Base-by-base conservation (phyloP, 768 basidiomycete genomes). In the Boletus barrowsii region DNA sequence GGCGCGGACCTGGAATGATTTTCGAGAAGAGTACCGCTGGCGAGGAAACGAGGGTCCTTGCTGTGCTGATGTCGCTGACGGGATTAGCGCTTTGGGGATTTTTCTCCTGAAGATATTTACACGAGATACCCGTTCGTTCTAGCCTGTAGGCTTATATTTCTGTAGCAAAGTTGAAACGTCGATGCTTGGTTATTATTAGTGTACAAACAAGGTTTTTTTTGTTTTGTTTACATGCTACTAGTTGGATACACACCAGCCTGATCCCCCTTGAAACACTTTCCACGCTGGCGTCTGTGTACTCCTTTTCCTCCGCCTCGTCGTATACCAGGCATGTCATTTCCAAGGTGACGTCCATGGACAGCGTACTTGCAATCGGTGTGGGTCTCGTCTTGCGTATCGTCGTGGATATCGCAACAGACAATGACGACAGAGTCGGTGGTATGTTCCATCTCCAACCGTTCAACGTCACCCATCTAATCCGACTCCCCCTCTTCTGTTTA, bases 331-430 rank as follows among this genome's bases (percentile, higher is more conserved):
- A 69, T 69, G 68, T 58, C 36, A 58, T 69, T 44, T 62, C 62
- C 33, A 49, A 63, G 18, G 68, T 61, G 42, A 72, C 66, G 22
- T 62, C 68, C 33, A 88, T 90, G 86, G 88, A 90, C 66, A 83
- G 79, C 68, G 59, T 90, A 41, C 73, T 82, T 68, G 83, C 88
- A 65, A 87, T 90, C 62, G 80, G 74, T 53, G 73, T 82, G 46
- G 88, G 88, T 39, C 81, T 90, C 54, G 77, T 72, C 30, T 70
- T 90, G 47, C 87, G 88, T 50, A 70, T 83, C 53, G 74, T 88
- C 53, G 72, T 90, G 56, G 81, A 82, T 69, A 49, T 73, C 26
- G 78, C 80, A 48, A 72, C 67, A 2, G 63, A 67, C 50, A 64
- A 72, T 18, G 69, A 71, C 37, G 52, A 69, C 52, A 62, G 57